Percentiles rank a stretch among this genome's conserved stretches.
These are phyloP conservation scores for Psophocarpus tetragonolobus DNA, from an alignment of 306 rosid species.

Conservation along the genomic window DNA sequence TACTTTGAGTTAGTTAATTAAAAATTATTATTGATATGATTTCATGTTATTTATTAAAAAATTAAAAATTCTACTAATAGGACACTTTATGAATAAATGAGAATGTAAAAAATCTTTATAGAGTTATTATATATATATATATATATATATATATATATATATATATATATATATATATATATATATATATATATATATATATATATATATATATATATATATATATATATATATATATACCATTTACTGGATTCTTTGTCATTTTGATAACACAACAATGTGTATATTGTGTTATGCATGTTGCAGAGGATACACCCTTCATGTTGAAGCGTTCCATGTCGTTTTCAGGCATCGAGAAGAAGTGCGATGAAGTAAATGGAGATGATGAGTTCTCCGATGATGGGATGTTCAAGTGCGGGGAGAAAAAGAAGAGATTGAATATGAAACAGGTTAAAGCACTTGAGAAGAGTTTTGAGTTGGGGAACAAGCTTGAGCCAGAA, in stretches of 20 bases:
- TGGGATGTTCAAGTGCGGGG: conserved; percentile 66
- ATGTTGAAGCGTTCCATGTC: conserved; percentile 82
- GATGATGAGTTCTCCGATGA: conserved; percentile 84
- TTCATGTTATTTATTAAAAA: too few species aligned
- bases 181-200: too few species aligned
- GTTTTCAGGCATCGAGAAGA: conserved; percentile 61
- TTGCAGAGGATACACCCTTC: conserved; percentile 48
- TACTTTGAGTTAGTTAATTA: neutral
- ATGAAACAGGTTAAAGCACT: conserved; percentile 81
- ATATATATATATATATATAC: too few species aligned
- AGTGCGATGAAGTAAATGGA: conserved; percentile 43
- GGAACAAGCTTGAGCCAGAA: conserved; percentile 88
- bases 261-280: neutral
- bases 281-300: neutral
- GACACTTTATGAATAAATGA: too few species aligned
- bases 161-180: too few species aligned
- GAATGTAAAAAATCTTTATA: too few species aligned
- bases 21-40: too few species aligned
- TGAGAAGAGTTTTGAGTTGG: conserved; percentile 88
- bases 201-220: too few species aligned
- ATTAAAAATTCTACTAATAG: too few species aligned
- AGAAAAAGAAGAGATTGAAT: conserved; percentile 83
- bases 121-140: too few species aligned
- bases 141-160: too few species aligned
- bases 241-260: neutral